Base-by-base conservation (phyloP, 1,284 basidiomycete species). In the Moniliophthora roreri region DNA sequence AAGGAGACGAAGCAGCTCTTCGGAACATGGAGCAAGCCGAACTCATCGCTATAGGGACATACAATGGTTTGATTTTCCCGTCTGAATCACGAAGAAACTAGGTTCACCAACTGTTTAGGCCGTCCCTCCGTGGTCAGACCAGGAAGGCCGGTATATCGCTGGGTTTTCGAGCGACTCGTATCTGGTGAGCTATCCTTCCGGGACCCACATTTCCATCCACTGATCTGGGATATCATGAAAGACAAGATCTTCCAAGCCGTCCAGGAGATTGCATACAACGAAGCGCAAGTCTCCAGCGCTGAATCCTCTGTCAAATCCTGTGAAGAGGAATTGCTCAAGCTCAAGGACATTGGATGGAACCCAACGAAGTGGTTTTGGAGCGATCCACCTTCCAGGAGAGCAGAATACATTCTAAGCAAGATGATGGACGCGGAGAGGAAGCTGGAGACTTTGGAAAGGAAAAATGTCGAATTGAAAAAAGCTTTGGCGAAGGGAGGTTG, bases 11-110 rank as follows among this genome's bases (percentile, higher is more conserved):
- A 65, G 73, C 75, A 11, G 79, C 91, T 4, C 67, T 99, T 57
- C 82, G 93, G 58, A 83, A 81, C 23, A 85, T 99, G 82, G 96
- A 98, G 66, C 89, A 92, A 60, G 87, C 90, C 4, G 95, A 98
- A 61, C 69, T 98, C 49, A 92, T 98, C 58, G 77, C 85, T 1
- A 89, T 99, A 45, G 78, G 77, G 7, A 91, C 89, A 13, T 67
- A 79, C 37, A 85, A 95, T 55, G 93, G 92, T 83, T 51, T 51
- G 76, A 58, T 15, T 10, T 51, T 8, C 32, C 49, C 48, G 37
- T 51, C 16, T 21, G 36, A n/a, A 21, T 38, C 16, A 38, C 24
- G 24, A 32, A 32, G 28, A 11, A 32, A 11, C 28, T 32, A 6
- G 11, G 11, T 11, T 32, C 28, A 32, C 6, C 28, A 6, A 11